Evolutionary conservation across 208 protist species (phyloP).

Genomic region (Porcisia deanei): DNA sequence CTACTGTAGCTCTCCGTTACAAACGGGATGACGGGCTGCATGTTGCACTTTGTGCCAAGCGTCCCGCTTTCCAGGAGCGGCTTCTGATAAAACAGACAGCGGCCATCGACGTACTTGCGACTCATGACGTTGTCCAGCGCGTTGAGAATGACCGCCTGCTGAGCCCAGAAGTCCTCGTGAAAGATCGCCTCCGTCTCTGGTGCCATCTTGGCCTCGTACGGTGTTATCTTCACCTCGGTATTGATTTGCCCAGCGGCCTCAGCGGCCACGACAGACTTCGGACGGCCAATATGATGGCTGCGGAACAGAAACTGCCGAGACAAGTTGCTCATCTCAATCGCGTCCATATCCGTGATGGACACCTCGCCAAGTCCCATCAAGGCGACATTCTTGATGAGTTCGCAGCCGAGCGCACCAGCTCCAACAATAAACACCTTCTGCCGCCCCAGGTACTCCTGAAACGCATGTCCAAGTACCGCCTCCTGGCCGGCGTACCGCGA

Average conservation of each 20-base stretch:
- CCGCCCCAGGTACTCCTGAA: conserved; percentile 85
- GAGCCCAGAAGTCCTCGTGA: conserved; percentile 96
- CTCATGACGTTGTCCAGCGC: conserved; percentile 99
- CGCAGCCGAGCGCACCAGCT: conserved; percentile 98
- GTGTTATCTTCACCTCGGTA: conserved; percentile 73
- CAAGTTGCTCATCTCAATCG: conserved; percentile 99
- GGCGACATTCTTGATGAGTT: conserved; percentile 98
- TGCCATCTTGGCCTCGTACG: conserved; percentile 93
- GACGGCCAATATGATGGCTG: conserved; percentile 92
- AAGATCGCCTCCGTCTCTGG: conserved; percentile 96
- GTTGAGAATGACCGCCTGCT: conserved; percentile 96
- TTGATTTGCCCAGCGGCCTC: conserved; percentile 95
- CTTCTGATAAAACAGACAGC: conserved; percentile 96
- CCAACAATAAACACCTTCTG: conserved; percentile 96
- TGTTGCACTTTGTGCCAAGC: conserved; percentile 98
- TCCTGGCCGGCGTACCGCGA: conserved; percentile 96
- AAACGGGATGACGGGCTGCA: conserved; percentile 96
- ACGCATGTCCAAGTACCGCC: conserved; percentile 93
- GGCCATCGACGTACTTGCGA: conserved; percentile 95
- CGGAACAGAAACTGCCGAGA: conserved; percentile 99
- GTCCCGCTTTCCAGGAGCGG: conserved; percentile 99
- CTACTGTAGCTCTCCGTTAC: conserved; percentile 99
- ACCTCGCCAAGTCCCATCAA: conserved; percentile 97
- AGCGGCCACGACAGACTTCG: conserved; percentile 96
- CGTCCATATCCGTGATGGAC: conserved; percentile 99